A percentile compares a stretch with the other conserved stretches of the same genome.
Conservation (phyloP, 2,329 filamentous ascomycete species). For the Furcasterigmium sp. region DNA sequence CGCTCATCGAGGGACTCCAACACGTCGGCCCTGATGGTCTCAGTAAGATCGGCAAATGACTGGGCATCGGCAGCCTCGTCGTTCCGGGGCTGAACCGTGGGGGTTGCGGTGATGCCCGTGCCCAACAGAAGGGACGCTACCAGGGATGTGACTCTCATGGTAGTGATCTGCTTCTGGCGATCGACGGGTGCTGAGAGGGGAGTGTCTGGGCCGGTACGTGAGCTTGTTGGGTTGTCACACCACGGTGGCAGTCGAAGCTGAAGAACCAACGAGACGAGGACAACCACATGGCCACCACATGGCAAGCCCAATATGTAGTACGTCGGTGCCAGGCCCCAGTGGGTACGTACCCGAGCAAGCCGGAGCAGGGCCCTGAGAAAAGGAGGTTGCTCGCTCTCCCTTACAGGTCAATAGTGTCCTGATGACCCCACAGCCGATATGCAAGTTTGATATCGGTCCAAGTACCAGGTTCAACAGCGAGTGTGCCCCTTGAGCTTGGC, state of each 20-base stretch:
- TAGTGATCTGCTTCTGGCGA: neutral
- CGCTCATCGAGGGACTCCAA: conserved; percentile 11
- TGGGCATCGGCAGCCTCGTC: conserved; percentile 7
- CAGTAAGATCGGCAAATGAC: conserved; percentile 12
- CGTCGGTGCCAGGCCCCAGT: neutral
- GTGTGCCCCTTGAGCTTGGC: too few species aligned
- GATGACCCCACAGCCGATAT: too few species aligned
- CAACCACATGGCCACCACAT: neutral
- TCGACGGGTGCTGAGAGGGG: too few species aligned
- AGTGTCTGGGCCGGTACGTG: too few species aligned
- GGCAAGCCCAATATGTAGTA: neutral
- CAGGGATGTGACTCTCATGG: conserved; percentile 8
- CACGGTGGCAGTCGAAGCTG: too few species aligned
- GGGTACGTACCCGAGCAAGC: too few species aligned
- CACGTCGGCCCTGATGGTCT: conserved; percentile 13
- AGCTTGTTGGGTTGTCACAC: too few species aligned
- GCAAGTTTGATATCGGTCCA: too few species aligned
- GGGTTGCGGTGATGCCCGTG: conserved; percentile 8
- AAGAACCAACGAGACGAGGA: neutral
- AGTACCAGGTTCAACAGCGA: too few species aligned
- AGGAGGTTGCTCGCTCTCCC: too few species aligned
- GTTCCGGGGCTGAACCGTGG: conserved; percentile 8
- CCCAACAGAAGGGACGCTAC: conserved; percentile 11
- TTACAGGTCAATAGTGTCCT: too few species aligned
- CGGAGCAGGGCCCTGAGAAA: too few species aligned